Conservation (phyloP, 306 rosid genomes). For the Lathyrus aphaca region DNA sequence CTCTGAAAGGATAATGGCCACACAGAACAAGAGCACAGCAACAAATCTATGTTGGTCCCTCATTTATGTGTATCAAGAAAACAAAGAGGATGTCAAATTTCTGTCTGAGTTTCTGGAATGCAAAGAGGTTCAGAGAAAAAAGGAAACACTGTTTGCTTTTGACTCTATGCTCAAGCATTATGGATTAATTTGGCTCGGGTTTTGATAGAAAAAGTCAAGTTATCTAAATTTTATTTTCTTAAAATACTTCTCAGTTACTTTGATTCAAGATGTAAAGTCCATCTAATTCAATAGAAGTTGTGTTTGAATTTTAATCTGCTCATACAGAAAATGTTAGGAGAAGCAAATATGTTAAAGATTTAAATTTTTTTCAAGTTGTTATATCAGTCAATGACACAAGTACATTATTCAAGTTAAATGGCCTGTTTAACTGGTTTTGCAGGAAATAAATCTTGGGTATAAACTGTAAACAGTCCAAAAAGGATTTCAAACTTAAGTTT, state of each 20-base stretch:
- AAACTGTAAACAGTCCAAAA: too few species aligned
- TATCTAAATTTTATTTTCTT: background rate
- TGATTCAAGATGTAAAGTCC: background rate
- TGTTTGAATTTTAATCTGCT: background rate
- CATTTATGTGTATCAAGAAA: background rate
- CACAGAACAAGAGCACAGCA: background rate
- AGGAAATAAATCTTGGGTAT: too few species aligned
- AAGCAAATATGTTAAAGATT: too few species aligned
- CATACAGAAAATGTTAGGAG: background rate
- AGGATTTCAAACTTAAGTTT: too few species aligned
- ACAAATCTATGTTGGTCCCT: slow-evolving; percentile 3
- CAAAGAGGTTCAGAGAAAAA: slow-evolving; percentile 5
- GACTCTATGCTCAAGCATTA: background rate
- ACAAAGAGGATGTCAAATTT: slow-evolving; percentile 16
- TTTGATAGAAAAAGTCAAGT: background rate
- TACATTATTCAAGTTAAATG: too few species aligned
- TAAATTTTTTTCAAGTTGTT: too few species aligned
- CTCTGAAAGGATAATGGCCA: background rate
- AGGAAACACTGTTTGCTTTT: slow-evolving; percentile 8
- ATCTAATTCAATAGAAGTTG: background rate
- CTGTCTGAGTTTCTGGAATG: background rate
- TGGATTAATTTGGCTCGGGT: background rate
- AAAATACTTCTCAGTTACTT: background rate
- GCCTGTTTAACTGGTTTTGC: too few species aligned
- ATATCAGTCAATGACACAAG: too few species aligned